phyloP scores from a whole-genome alignment of 345 rosid genomes.

The Stellera chamaejasme region DNA sequence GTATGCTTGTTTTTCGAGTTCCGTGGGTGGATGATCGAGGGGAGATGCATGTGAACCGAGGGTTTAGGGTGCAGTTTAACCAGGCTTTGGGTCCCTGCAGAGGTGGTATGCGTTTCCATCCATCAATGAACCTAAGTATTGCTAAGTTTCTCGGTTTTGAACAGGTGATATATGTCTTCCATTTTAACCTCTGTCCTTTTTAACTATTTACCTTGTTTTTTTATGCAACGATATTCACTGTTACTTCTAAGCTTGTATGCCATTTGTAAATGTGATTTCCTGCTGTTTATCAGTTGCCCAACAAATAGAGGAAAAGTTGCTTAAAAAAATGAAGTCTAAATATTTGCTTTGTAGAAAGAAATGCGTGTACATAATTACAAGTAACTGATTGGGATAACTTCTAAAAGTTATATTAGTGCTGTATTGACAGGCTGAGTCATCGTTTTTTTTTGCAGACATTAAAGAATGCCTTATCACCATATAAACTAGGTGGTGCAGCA shows the following conservation, averaged over 20 bases:
- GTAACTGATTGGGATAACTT: conserved; percentile 1
- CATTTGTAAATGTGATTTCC: too few relatives aligned
- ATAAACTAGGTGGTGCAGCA: conserved; percentile 97
- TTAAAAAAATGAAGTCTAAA: conserved; percentile 2
- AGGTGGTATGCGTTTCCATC: conserved; percentile 96
- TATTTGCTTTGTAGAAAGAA: not conserved
- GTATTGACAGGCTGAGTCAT: conserved; percentile 8
- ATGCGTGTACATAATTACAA: not conserved
- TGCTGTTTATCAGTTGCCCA: too few relatives aligned
- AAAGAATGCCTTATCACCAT: conserved; percentile 90
- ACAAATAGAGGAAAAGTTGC: not conserved
- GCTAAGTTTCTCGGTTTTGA: conserved; percentile 93
- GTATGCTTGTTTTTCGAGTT: conserved; percentile 86
- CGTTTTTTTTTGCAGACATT: conserved; percentile 49
- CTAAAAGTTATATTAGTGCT: not conserved
- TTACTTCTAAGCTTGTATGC: too few relatives aligned
- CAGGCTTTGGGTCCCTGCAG: conserved; percentile 97
- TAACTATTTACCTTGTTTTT: conserved; percentile 8
- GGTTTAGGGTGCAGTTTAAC: conserved; percentile 91
- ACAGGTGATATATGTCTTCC: conserved; percentile 47
- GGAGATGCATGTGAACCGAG: conserved; percentile 93
- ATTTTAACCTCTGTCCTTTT: conserved; percentile 8
- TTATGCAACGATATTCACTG: too few relatives aligned
- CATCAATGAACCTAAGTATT: conserved; percentile 79
- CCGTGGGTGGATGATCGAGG: conserved; percentile 99